Evolutionary conservation across 768 basidiomycete species (phyloP), one percentile per base, ranked within the genome.

Genomic region (Trametes maxima): DNA sequence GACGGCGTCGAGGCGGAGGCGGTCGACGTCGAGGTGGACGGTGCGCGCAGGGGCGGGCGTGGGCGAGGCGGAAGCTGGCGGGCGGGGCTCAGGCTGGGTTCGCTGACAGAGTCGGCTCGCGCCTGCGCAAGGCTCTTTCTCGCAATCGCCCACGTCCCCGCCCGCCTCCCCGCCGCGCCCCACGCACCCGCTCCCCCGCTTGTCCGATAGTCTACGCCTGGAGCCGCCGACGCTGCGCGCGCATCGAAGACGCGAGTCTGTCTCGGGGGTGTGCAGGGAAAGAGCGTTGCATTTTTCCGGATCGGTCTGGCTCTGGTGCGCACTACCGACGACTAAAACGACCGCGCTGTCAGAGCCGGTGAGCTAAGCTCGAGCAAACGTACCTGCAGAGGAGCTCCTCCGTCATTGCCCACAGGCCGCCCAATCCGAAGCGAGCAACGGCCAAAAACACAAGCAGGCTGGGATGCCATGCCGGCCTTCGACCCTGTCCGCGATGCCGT

Each of bases 401-500:
- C 17, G 17, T 36, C 22, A 47, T 3, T 21, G 42, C 45, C 47
- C 54, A 48, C 33, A 40, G 22, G 51, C 36, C 19, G 35, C 11
- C 54, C 39, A 24, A 37, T n/a, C 33, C 54, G 49, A 62, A 43
- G 48, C 60, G 60, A 62, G 60, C 28, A 39, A 24, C 42, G 36
- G 46, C n/a, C 48, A 56, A 48, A 62, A 43, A 54, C 33, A 55
- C 21, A 51, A 57, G 11, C 24, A 62, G 37, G 43, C 50, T 57
- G 54, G 49, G 24, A 51, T 62, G 52, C 65, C 44, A 87, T 87
- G 87, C 86, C 90, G 67, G 83, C 83, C 59, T 91, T 92, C 80
- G 91, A 92, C 81, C 90, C 91, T 69, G 90, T 93, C 63, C 84
- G 91, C 73, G 91, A 92, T 81, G 91, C 91, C 63, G 88, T 91